These are phyloP conservation scores for Ustilago trichophora DNA, from an alignment of 1,284 basidiomycete species.

Conservation along the genomic window DNA sequence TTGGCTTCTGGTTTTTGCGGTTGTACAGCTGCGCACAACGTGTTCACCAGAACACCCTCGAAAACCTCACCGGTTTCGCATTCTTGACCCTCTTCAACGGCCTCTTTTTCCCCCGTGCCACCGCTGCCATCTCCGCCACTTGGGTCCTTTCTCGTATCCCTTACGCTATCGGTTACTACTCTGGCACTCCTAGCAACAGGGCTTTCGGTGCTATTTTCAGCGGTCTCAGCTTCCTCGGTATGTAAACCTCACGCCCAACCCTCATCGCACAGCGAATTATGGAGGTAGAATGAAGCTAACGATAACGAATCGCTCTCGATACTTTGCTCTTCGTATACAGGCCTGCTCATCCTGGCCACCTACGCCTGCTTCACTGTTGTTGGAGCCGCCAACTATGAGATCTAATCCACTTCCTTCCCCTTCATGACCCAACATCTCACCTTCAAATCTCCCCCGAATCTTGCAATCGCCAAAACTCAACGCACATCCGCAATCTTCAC, in stretches of 20 bases:
- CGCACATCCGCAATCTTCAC: too few relatives aligned
- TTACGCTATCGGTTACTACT: slow-evolving; percentile 72
- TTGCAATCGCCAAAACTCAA: too few relatives aligned
- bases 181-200: slow-evolving; percentile 50
- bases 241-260: too few relatives aligned
- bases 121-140: slow-evolving; percentile 71
- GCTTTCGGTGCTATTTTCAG: slow-evolving; percentile 34
- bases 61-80: slow-evolving; percentile 69
- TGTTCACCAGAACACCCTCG: slow-evolving; percentile 75
- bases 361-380: slow-evolving; percentile 38
- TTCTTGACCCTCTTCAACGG: slow-evolving; percentile 71
- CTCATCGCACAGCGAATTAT: too few relatives aligned
- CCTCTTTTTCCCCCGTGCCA: slow-evolving; percentile 72
- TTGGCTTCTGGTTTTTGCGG: too few relatives aligned
- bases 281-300: too few relatives aligned
- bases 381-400: too few relatives aligned
- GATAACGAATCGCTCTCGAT: too few relatives aligned
- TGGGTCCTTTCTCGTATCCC: slow-evolving; percentile 73
- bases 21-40: slow-evolving; percentile 51
- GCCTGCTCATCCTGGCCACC: slow-evolving; percentile 26
- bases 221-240: slow-evolving; percentile 35
- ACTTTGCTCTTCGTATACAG: too few relatives aligned
- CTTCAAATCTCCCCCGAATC: too few relatives aligned
- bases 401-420: too few relatives aligned
- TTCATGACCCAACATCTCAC: too few relatives aligned